These are phyloP conservation scores for Orbilia brochopaga DNA, from an alignment of 2,329 filamentous ascomycete genomes.

Conservation along the genomic window DNA sequence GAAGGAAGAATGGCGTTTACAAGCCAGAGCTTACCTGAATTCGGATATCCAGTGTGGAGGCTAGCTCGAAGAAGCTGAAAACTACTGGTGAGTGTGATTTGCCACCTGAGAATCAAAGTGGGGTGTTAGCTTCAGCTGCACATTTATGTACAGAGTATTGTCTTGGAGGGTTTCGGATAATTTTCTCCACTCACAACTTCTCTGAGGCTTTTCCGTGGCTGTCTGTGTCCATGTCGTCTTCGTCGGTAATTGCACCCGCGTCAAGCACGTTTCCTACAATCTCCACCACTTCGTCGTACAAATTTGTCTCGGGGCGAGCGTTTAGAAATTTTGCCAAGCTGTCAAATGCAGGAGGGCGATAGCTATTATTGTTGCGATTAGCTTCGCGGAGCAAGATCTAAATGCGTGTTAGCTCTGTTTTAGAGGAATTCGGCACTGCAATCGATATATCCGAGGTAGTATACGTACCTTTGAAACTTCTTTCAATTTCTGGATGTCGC, in stretches of 20 bases:
- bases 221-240: constrained; percentile 74
- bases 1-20: constrained; percentile 25
- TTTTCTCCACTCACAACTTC: constrained; percentile 55
- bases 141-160: not conserved
- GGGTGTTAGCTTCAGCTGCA: constrained; percentile 43
- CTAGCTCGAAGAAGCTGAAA: constrained; percentile 51
- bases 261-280: constrained; percentile 71
- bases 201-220: constrained; percentile 59
- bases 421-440: constrained; percentile 66
- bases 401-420: constrained; percentile 51
- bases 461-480: constrained; percentile 51
- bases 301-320: constrained; percentile 70
- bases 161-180: constrained; percentile 35
- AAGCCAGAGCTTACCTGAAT: constrained; percentile 48
- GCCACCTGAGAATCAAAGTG: constrained; percentile 46
- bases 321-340: constrained; percentile 76
- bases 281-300: constrained; percentile 70
- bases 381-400: constrained; percentile 82
- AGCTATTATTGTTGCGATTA: constrained; percentile 85
- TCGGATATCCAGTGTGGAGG: constrained; percentile 37
- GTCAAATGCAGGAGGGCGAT: constrained; percentile 75
- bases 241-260: constrained; percentile 61
- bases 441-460: constrained; percentile 69
- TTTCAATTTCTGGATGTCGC: constrained; percentile 30
- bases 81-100: constrained; percentile 52